These are phyloP conservation scores for Gaeumannomyces tritici DNA, from an alignment of 2,329 filamentous ascomycete genomes.

Conservation along the genomic window DNA sequence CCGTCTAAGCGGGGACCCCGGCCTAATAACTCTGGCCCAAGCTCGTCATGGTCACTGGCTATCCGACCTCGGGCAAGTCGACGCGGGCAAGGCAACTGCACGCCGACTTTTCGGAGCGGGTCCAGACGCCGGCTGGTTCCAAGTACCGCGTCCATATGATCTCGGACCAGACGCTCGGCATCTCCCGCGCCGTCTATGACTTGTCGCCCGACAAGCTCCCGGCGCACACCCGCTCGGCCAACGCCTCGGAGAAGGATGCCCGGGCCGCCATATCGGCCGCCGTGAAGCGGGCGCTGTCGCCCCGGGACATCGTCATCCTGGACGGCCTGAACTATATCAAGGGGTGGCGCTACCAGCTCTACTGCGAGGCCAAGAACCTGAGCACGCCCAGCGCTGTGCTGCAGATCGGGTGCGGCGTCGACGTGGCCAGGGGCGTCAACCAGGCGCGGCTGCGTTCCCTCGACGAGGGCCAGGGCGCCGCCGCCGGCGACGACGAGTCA, in stretches of 20 bases:
- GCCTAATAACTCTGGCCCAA: slow-evolving; percentile 18
- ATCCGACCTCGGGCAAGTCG: slow-evolving; percentile 61
- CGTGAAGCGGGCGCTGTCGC: slow-evolving; percentile 64
- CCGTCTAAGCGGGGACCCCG: neutral
- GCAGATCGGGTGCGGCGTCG: slow-evolving; percentile 47
- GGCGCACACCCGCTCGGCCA: slow-evolving; percentile 58
- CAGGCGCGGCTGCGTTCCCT: slow-evolving; percentile 38
- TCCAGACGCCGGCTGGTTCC: slow-evolving; percentile 25
- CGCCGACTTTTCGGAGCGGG: slow-evolving; percentile 51
- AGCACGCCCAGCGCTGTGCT: slow-evolving; percentile 68
- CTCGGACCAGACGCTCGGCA: slow-evolving; percentile 61
- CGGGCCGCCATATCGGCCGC: slow-evolving; percentile 67
- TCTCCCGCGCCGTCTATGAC: slow-evolving; percentile 63
- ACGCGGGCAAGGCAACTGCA: slow-evolving; percentile 58
- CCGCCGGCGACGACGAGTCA: neutral
- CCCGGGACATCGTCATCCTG: slow-evolving; percentile 67
- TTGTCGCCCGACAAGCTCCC: slow-evolving; percentile 41
- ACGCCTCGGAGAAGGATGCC: slow-evolving; percentile 71
- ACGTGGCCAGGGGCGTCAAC: slow-evolving; percentile 50
- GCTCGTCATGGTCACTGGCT: slow-evolving; percentile 59
- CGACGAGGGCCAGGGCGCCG: neutral
- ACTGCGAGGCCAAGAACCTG: slow-evolving; percentile 74
- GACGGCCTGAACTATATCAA: slow-evolving; percentile 85
- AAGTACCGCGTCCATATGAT: slow-evolving; percentile 63
- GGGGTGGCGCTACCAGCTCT: slow-evolving; percentile 78